phyloP scores from a whole-genome alignment of 1,139 yeast species.

The Suhomyces atakaporum region DNA sequence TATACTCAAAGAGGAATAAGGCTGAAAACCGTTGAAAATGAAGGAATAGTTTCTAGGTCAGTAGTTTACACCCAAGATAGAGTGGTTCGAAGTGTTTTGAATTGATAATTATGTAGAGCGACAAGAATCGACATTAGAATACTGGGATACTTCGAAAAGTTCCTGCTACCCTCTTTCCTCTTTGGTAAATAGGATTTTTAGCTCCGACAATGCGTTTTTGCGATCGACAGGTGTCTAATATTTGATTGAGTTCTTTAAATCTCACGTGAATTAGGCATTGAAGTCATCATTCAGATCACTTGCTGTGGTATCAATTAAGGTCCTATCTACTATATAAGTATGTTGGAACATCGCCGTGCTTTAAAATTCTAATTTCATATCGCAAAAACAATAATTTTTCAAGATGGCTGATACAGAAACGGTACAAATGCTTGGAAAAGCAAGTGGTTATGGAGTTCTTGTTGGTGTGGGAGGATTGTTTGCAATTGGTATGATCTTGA shows the following conservation, averaged over 20 bases:
- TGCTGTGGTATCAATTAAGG: too few species aligned
- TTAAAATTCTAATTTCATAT: not conserved
- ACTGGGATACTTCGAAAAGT: too few species aligned
- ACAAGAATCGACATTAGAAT: not conserved
- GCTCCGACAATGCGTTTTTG: not conserved
- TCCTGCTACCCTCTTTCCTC: too few species aligned
- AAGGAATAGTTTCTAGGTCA: not conserved
- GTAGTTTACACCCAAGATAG: too few species aligned
- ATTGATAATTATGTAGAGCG: too few species aligned
- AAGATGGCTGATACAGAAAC: not conserved
- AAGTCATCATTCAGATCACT: not conserved
- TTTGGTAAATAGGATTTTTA: not conserved
- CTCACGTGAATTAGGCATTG: not conserved
- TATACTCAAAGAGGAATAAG: not conserved
- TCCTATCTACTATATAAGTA: not conserved
- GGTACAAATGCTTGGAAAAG: conserved; percentile 21
- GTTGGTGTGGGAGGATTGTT: conserved; percentile 34
- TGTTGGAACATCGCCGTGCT: not conserved
- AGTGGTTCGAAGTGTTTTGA: too few species aligned
- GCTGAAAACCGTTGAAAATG: not conserved
- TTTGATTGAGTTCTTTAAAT: not conserved
- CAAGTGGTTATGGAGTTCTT: conserved; percentile 31
- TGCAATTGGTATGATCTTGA: conserved; percentile 31
- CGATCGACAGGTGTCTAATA: too few species aligned
- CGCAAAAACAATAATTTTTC: not conserved